Evolutionary conservation across 1,139 yeast genomes (phyloP), one percentile per base, ranked within the genome.

Genomic region (Citeromyces hawaiiensis): DNA sequence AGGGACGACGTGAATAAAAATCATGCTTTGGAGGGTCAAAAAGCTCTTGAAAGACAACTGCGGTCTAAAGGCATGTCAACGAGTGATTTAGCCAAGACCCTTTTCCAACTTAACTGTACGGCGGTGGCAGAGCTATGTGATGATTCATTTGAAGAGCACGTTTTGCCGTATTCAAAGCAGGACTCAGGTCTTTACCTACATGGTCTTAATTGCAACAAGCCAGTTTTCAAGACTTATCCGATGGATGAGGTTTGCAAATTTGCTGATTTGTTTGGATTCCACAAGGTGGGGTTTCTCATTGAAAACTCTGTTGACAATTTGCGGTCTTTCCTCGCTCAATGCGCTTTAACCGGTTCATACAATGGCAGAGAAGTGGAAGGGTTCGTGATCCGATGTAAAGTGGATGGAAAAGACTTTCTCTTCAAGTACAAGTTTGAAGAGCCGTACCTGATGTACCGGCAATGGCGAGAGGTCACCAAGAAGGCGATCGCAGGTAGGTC

Each of bases 371-470:
- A 86, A 48, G 71, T 85, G 5, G 99, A 93, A 60, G 99, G 99
- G 0, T 93, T 91, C 61, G 99, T 93, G 2, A 66, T 93, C 4
- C 66, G 98, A 39, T 74, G 91, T 48, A 60, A 63, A 38, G 43
- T 47, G 13, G 47, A 42, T 13, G 53, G 51, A 3, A 40, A 46
- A 10, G 42, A 41, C 10, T 86, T 71, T 51, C 86, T 93, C 58
- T 93, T 87, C 72, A 93, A 93, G 60, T 91, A 67, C 63, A 93
- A 93, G 57, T 91, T 93, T 55, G 95, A 87, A 48, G 96, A 93
- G 58, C 98, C 98, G 0, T 93, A 93, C 52, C 62, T 86, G 40
- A 70, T 93, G 66, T 93, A 87, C 55, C 70, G 99, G 43, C 87
- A 83, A 52, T 77, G 94, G 72, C 69, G 99, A 46, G 97, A 91